Evolutionary conservation across 208 protist genomes (phyloP), one percentile per base, ranked within the genome.

Genomic region (Wallacemonas collosoma): DNA sequence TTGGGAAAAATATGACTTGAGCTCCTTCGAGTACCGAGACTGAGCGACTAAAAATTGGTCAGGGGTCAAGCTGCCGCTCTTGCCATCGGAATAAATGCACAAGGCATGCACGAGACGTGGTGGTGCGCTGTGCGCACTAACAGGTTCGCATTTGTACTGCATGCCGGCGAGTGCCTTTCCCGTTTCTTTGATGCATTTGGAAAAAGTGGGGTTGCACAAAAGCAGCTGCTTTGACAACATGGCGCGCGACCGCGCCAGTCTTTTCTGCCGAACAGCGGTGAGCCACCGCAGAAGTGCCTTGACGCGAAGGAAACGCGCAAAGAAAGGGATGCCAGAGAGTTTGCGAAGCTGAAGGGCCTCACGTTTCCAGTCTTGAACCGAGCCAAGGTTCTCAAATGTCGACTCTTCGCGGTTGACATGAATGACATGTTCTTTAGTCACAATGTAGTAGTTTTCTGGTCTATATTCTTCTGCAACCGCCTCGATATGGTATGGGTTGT

Each of bases 401-500:
- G 84, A 86, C 0, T 75, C 61, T 14, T 85, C 80, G 0, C 75
- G 68, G 45, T 87, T 82, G 2, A 96, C 88, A 53, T 93, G 88
- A 66, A 95, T 78, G 0, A 98, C 80, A 40, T 83, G 79, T 2
- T 75, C 72, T 51, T 83, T 81, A 0, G 87, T 92, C 15, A 97
- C 83, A 35, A 95, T 75, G 73, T 86, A 98, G 73, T 98, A 90
- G 71, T 98, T 95, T 1, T 81, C 40, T 1, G 87, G 87, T 2
- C 77, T 65, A n/a, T 88, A 73, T 5, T 82, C 85, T n/a, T 82
- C 71, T 4, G 76, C 67, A 4, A 97, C 84, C 4, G 92, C 91
- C 6, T 87, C 80, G 58, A 98, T 83, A 61, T 93, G 76, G 72
- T 98, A 98, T 0, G 94, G 94, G 35, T 91, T 68, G 73, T 90